These are phyloP conservation scores for Cryptosporidium parvum DNA, from an alignment of 169 alveolate genomes.

Conservation along the genomic window DNA sequence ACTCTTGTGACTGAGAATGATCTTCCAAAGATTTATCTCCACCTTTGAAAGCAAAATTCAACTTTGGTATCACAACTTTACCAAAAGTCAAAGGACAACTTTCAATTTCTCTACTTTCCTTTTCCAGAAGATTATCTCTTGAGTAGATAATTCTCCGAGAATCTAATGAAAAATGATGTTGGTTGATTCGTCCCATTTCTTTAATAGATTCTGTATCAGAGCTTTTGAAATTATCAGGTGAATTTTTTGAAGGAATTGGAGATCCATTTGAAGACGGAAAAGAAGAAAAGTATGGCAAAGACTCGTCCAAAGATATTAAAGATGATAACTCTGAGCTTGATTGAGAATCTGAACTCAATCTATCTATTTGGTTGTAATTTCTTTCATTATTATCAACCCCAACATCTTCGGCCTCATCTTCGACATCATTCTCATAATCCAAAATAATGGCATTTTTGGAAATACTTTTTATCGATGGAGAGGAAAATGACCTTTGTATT, in stretches of 20 bases:
- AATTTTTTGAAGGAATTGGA: slow-evolving; percentile 5
- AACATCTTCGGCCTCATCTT: background rate
- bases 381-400: background rate
- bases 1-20: background rate
- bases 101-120: background rate
- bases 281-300: slow-evolving; percentile 24
- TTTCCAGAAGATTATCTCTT: background rate
- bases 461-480: slow-evolving; percentile 48
- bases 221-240: background rate
- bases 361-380: background rate
- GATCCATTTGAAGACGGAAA: slow-evolving; percentile 40
- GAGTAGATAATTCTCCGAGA: background rate
- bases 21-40: background rate
- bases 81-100: background rate
- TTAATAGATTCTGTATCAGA: background rate
- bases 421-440: background rate
- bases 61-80: slow-evolving; percentile 15
- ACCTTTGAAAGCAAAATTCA: slow-evolving; percentile 10
- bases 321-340: slow-evolving; percentile 8
- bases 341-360: background rate
- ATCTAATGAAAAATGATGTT: slow-evolving; percentile 10
- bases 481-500: slow-evolving; percentile 40
- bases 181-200: background rate
- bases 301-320: slow-evolving; percentile 24
- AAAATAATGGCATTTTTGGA: background rate